Evolutionary conservation across 768 basidiomycete genomes (phyloP).

Genomic region (Trametes villosa): DNA sequence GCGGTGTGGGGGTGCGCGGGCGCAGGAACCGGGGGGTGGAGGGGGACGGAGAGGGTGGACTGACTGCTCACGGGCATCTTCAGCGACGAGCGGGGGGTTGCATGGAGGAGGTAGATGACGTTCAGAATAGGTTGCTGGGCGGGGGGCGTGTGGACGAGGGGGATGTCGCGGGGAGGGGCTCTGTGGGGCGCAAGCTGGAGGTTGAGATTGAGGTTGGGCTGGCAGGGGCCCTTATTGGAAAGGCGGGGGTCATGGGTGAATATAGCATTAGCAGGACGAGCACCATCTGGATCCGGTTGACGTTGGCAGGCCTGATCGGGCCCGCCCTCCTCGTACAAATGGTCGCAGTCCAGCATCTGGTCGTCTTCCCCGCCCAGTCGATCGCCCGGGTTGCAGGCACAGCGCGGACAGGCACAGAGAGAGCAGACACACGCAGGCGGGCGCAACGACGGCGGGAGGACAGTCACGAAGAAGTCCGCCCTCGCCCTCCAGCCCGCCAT

Average conservation of each 20-base stretch:
- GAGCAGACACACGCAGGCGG: neutral
- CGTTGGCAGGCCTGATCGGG: constrained; percentile 21
- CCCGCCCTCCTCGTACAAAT: constrained; percentile 14
- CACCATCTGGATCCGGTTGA: constrained; percentile 21
- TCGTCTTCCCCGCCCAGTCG: neutral
- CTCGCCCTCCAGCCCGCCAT: constrained; percentile 1
- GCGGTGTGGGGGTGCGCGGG: neutral
- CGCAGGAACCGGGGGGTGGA: neutral
- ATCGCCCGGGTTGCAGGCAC: neutral
- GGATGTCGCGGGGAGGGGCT: neutral
- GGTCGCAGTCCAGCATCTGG: constrained; percentile 2
- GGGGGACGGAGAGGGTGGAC: constrained; percentile 5
- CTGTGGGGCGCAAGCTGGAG: neutral
- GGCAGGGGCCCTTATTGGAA: constrained; percentile 11
- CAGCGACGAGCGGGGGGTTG: neutral
- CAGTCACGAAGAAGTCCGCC: constrained; percentile 1
- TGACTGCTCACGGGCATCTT: constrained; percentile 21
- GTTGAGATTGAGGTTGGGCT: neutral
- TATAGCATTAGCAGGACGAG: constrained; percentile 9
- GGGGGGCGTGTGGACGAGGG: too few relatives aligned
- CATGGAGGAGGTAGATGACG: constrained; percentile 19
- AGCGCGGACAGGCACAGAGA: neutral
- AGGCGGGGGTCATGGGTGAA: constrained; percentile 21
- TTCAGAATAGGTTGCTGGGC: neutral
- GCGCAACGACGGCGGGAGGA: neutral